These are phyloP conservation scores for Pholiota microspora DNA, from an alignment of 768 basidiomycete species.

Conservation along the genomic window DNA sequence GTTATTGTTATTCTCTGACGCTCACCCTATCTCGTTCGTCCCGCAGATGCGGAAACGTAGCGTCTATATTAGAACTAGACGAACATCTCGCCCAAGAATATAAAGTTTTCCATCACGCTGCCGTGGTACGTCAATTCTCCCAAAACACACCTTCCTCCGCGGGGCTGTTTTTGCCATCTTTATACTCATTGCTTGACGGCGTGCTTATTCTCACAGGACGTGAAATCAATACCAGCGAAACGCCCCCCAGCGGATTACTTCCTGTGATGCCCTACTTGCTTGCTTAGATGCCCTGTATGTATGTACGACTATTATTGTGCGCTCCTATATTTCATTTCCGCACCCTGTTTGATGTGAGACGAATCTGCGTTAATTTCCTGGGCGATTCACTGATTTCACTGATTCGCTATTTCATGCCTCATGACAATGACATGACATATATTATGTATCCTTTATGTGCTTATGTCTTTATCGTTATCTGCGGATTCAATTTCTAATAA, in stretches of 20 bases:
- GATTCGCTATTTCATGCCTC: no score
- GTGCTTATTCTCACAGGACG: constrained; percentile 49
- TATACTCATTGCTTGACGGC: neutral
- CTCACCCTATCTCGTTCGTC: neutral
- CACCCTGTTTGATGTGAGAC: neutral
- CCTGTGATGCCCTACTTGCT: constrained; percentile 37
- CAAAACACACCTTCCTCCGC: neutral
- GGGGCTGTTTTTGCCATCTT: neutral
- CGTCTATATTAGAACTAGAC: constrained; percentile 91
- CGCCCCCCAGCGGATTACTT: constrained; percentile 89
- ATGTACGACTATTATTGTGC: neutral
- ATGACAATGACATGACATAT: no score
- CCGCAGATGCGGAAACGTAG: constrained; percentile 89
- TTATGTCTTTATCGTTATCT: no score
- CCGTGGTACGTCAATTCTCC: constrained; percentile 55
- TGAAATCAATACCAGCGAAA: constrained; percentile 78
- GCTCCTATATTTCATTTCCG: neutral
- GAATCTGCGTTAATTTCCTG: no score
- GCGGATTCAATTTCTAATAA: no score
- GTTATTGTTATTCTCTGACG: no score
- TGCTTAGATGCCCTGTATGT: no score
- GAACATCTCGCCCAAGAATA: constrained; percentile 93
- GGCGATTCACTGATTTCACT: no score
- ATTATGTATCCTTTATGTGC: no score
- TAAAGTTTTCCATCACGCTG: constrained; percentile 91